phyloP scores from a whole-genome alignment of 148 eudicot species.

The Polygonum maritimum region DNA sequence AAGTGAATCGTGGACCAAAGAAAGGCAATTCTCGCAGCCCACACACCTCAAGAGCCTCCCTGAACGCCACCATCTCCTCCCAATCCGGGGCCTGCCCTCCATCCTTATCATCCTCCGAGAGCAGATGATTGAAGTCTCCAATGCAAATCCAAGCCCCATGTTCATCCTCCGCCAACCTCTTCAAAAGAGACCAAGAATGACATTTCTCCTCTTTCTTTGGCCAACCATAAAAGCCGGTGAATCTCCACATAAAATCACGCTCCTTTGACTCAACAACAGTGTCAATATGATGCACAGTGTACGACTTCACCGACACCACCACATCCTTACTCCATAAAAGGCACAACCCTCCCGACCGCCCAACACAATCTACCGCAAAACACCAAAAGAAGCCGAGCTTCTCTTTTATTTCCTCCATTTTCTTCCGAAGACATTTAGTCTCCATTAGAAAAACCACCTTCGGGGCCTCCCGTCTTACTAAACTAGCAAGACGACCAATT shows the following conservation, averaged over 20 bases:
- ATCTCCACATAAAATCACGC: background rate
- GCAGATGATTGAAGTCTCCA: background rate
- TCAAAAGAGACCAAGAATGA: background rate
- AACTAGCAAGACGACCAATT: too few relatives aligned
- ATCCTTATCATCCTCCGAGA: background rate
- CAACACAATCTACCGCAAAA: too few relatives aligned
- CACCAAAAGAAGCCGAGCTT: too few relatives aligned
- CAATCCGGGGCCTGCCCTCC: background rate
- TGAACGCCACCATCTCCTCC: background rate
- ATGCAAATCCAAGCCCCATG: background rate
- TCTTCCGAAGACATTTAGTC: too few relatives aligned
- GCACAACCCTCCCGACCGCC: too few relatives aligned
- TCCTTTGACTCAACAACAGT: background rate
- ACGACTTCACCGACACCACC: background rate
- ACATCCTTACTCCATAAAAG: background rate
- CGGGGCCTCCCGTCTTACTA: too few relatives aligned
- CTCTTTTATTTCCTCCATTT: too few relatives aligned
- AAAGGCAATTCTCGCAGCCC: background rate
- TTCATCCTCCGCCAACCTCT: too few relatives aligned
- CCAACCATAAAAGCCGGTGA: conserved; percentile 3
- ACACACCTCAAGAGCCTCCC: background rate
- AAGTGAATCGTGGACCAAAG: background rate
- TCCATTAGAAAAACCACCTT: too few relatives aligned
- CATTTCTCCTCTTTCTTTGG: background rate
- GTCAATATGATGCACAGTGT: background rate